These are phyloP conservation scores for Glonium stellatum DNA, from an alignment of 495 filamentous ascomycete species.

Conservation along the genomic window DNA sequence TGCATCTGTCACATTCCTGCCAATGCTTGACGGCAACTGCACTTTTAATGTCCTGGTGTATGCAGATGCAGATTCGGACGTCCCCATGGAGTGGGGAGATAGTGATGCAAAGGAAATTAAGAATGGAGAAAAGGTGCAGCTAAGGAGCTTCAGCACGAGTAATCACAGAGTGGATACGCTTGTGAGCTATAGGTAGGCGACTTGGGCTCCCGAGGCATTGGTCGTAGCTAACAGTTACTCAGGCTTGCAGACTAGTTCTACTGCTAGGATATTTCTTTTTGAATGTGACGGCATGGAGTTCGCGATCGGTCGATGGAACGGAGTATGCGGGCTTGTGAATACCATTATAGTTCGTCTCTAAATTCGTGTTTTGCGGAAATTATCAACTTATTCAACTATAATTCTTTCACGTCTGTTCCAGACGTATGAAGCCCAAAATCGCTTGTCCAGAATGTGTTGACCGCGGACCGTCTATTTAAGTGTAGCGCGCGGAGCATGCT, in stretches of 20 bases:
- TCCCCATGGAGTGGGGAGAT: slow-evolving; percentile 97
- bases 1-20: slow-evolving; percentile 92
- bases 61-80: slow-evolving; percentile 91
- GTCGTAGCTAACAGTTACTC: neutral
- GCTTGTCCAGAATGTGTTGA: too few species aligned
- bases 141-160: slow-evolving; percentile 91
- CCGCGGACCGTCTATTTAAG: too few species aligned
- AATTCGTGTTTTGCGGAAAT: too few species aligned
- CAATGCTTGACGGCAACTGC: slow-evolving; percentile 85
- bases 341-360: too few species aligned
- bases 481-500: too few species aligned
- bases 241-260: neutral
- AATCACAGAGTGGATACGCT: slow-evolving; percentile 89
- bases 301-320: neutral
- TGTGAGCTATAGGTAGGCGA: slow-evolving; percentile 69
- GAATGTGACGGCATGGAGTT: neutral
- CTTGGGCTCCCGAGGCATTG: neutral
- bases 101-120: slow-evolving; percentile 97
- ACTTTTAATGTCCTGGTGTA: slow-evolving; percentile 99
- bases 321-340: neutral
- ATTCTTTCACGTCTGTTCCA: too few species aligned
- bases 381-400: too few species aligned
- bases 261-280: neutral
- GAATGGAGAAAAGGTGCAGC: slow-evolving; percentile 89
- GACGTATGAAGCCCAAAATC: too few species aligned